These are phyloP conservation scores for Begonia loranthoides DNA, from an alignment of 306 rosid species.

Conservation along the genomic window DNA sequence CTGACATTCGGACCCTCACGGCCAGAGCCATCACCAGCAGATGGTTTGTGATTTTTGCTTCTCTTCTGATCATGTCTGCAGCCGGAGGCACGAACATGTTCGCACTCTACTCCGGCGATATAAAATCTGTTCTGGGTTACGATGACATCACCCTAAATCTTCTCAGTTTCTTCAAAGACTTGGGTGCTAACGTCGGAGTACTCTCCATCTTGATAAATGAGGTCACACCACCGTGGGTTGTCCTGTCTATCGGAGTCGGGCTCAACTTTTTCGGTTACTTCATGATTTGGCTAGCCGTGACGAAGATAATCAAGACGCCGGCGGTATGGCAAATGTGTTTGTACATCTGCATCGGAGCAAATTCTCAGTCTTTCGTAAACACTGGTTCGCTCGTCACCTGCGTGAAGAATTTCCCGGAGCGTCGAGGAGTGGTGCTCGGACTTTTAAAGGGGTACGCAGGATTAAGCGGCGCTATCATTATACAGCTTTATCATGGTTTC, in stretches of 20 bases:
- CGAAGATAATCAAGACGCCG: neutral
- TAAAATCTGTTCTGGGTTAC: constrained; percentile 3
- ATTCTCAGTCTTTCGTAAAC: neutral
- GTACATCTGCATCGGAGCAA: constrained; percentile 1
- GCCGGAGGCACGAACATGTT: no score
- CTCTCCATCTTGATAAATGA: constrained; percentile 5
- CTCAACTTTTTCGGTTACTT: constrained; percentile 14
- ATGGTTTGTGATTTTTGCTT: no score
- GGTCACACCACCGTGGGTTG: constrained; percentile 14
- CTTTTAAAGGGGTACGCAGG: neutral
- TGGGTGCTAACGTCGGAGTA: neutral
- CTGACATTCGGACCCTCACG: neutral
- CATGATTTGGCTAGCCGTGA: constrained; percentile 7
- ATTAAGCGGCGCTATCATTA: constrained; percentile 1
- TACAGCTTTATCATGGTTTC: neutral
- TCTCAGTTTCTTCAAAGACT: constrained; percentile 18
- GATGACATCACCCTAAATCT: constrained; percentile 13
- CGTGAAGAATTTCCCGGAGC: constrained; percentile 5
- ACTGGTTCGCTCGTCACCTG: no score
- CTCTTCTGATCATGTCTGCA: no score
- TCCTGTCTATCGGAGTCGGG: constrained; percentile 7
- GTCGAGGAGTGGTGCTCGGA: constrained; percentile 4
- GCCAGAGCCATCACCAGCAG: no score
- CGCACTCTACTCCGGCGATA: no score
- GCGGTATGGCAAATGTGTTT: constrained; percentile 8